Evolutionary conservation across 306 rosid species (phyloP).

Genomic region (Gastrolobium villosum): DNA sequence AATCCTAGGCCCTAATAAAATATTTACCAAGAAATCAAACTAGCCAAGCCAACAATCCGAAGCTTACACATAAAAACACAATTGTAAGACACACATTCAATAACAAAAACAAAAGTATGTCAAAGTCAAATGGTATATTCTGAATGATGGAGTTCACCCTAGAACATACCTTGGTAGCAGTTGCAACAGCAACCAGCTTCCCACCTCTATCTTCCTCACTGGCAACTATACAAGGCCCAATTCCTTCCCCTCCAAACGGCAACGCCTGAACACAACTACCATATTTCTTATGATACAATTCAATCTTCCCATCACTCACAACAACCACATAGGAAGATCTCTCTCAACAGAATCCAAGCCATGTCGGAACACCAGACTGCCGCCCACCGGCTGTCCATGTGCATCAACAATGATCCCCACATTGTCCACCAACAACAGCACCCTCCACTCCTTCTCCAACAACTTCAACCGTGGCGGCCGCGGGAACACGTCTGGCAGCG

Average conservation of each 20-base stretch:
- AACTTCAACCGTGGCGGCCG: conserved; percentile 74
- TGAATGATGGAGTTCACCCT: conserved; percentile 28
- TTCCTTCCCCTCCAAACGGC: conserved; percentile 79
- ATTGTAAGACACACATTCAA: not conserved
- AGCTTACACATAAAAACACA: conserved; percentile 16
- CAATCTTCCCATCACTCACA: conserved; percentile 83
- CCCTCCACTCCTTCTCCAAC: conserved; percentile 83
- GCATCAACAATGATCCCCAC: conserved; percentile 83
- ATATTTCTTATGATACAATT: conserved; percentile 84
- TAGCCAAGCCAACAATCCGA: conserved; percentile 5
- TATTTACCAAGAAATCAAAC: conserved; percentile 32
- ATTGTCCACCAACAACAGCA: conserved; percentile 93
- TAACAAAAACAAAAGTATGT: not conserved
- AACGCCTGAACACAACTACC: conserved; percentile 80
- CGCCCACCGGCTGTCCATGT: conserved; percentile 90
- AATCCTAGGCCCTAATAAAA: conserved; percentile 12
- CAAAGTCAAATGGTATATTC: not conserved
- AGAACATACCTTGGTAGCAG: conserved; percentile 80
- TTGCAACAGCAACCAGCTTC: conserved; percentile 75
- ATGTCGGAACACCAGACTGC: conserved; percentile 79
- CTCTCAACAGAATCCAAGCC: conserved; percentile 80
- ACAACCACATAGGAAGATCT: conserved; percentile 80
- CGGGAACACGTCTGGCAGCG: conserved; percentile 84
- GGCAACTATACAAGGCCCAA: conserved; percentile 78
- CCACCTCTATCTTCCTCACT: conserved; percentile 75